Evolutionary conservation across 176 grass and related monocot species (phyloP).

Genomic region (Melocanna baccifera): DNA sequence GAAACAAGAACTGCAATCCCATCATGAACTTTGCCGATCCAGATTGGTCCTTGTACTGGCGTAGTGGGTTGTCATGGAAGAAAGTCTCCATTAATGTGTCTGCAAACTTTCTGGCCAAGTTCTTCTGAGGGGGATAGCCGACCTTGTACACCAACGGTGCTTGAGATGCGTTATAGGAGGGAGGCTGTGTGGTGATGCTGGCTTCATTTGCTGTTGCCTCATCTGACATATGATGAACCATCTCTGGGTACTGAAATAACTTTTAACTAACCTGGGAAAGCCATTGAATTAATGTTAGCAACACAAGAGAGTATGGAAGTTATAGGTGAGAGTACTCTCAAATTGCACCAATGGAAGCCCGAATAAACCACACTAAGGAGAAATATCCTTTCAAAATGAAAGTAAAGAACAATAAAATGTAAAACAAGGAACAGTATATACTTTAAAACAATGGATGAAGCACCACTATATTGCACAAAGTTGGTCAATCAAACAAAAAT

Average conservation of each 20-base stretch:
- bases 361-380: not conserved
- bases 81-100: conserved; percentile 76
- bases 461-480: not conserved
- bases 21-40: conserved; percentile 46
- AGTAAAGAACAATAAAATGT: not conserved
- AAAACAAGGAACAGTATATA: not conserved
- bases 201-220: conserved; percentile 26
- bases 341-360: not conserved
- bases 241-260: conserved; percentile 3
- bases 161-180: conserved; percentile 13
- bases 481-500: not conserved
- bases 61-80: conserved; percentile 69
- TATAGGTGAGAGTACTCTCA: not conserved
- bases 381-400: not conserved
- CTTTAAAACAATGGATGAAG: not conserved
- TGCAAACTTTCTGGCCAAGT: conserved; percentile 49
- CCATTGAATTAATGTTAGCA: not conserved
- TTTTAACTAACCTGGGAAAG: not conserved
- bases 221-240: conserved; percentile 42
- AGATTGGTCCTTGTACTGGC: conserved; percentile 63
- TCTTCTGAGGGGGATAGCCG: conserved; percentile 56
- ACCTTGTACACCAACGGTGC: conserved; percentile 59
- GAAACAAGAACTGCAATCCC: conserved; percentile 71
- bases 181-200: not conserved
- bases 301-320: not conserved